Conservation (phyloP, 1,284 basidiomycete species). For the Neotropicomus parvogracilis region DNA sequence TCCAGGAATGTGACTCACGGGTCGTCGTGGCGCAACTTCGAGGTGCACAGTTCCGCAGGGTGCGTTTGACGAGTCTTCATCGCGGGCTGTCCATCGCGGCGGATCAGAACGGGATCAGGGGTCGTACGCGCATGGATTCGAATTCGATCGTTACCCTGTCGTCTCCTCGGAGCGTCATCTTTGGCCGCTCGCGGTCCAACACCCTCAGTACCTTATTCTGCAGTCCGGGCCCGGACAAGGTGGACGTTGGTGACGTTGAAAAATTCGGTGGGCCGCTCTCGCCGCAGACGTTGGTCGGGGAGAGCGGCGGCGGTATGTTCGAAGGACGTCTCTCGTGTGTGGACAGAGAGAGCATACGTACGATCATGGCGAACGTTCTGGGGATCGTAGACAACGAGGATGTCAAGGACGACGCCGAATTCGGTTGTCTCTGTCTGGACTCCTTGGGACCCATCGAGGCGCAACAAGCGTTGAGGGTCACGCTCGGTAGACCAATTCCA, state of each 20-base stretch:
- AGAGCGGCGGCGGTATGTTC: neutral
- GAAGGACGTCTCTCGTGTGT: neutral
- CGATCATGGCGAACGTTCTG: conserved; percentile 47
- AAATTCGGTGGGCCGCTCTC: conserved; percentile 32
- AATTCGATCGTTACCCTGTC: conserved; percentile 27
- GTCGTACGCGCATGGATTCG: conserved; percentile 26
- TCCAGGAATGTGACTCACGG: conserved; percentile 34
- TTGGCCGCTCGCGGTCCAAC: conserved; percentile 26
- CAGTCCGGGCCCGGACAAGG: conserved; percentile 4
- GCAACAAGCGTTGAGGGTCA: conserved; percentile 42
- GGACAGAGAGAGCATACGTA: conserved; percentile 35
- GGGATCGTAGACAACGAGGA: conserved; percentile 37
- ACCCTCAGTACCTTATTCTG: conserved; percentile 23
- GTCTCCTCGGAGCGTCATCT: conserved; percentile 30
- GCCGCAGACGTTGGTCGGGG: conserved; percentile 37
- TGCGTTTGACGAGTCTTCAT: conserved; percentile 48
- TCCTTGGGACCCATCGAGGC: conserved; percentile 63
- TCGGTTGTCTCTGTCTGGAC: conserved; percentile 54
- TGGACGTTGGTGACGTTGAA: neutral
- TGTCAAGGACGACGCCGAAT: conserved; percentile 42
- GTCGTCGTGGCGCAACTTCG: conserved; percentile 53
- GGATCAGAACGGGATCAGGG: conserved; percentile 8
- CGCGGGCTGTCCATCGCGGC: conserved; percentile 41
- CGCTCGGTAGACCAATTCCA: conserved; percentile 41
- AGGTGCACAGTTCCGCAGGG: conserved; percentile 53